A percentile compares a stretch with the other conserved stretches of the same genome.
phyloP scores from a whole-genome alignment of 495 filamentous ascomycete genomes.

The Chlorociboria aeruginascens region DNA sequence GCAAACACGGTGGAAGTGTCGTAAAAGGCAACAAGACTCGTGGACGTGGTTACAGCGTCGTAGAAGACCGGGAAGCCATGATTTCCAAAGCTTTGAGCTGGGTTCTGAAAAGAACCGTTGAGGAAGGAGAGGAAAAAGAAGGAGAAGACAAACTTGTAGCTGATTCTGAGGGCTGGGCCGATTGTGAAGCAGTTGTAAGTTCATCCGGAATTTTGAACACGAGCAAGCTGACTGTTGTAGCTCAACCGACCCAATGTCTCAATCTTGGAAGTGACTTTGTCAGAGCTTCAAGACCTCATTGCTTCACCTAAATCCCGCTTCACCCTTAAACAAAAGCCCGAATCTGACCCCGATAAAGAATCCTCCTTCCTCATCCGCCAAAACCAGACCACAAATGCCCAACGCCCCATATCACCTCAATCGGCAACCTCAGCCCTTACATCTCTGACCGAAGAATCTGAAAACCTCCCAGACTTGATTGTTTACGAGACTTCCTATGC shows the following conservation, averaged over 20 bases:
- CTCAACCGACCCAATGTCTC: constrained; percentile 24
- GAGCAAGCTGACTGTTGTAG: constrained; percentile 13
- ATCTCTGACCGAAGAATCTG: constrained; percentile 57
- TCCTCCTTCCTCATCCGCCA: constrained; percentile 77
- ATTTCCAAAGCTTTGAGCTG: constrained; percentile 31
- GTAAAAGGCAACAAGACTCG: constrained; percentile 24
- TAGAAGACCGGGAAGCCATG: constrained; percentile 28
- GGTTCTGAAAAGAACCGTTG: constrained; percentile 29
- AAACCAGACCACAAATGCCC: constrained; percentile 73
- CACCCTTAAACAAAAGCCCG: constrained; percentile 33
- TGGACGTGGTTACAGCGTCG: constrained; percentile 28
- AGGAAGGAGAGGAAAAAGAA: constrained; percentile 26
- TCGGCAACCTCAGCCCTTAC: constrained; percentile 46
- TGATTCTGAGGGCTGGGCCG: constrained; percentile 30
- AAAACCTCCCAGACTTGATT: constrained; percentile 46
- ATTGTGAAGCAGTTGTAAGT: constrained; percentile 28
- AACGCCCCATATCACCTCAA: constrained; percentile 64
- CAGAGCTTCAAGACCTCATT: constrained; percentile 25
- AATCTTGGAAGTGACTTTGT: constrained; percentile 22
- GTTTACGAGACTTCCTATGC: constrained; percentile 82
- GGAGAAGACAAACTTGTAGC: constrained; percentile 26
- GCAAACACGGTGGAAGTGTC: constrained; percentile 28
- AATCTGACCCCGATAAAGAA: constrained; percentile 29
- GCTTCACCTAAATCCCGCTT: constrained; percentile 68
- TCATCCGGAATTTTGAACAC: neutral